Conservation (phyloP, 164 flowering plant genomes). For the Piper betle region DNA sequence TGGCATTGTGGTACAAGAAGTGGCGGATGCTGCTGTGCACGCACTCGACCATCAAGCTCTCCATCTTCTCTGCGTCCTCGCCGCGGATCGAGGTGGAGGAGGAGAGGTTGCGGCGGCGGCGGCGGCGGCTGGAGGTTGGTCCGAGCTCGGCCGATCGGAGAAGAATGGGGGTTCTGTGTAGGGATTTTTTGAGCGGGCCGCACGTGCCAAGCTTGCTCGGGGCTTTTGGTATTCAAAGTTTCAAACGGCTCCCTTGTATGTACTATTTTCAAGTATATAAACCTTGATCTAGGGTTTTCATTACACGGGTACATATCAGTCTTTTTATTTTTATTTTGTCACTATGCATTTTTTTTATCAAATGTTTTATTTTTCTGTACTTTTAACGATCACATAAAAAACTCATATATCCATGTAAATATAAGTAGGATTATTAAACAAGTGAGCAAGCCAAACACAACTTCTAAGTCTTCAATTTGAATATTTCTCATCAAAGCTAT, state of each 20-base stretch:
- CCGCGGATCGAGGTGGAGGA: background rate
- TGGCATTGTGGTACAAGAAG: slow-evolving; percentile 73
- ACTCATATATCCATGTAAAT: too few relatives aligned
- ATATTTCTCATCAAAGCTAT: too few relatives aligned
- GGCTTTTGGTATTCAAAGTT: background rate
- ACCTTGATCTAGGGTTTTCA: too few relatives aligned
- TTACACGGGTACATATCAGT: too few relatives aligned
- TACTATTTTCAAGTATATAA: too few relatives aligned
- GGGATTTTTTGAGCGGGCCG: background rate
- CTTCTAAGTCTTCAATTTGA: too few relatives aligned
- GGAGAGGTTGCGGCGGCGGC: background rate
- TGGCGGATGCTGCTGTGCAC: slow-evolving; percentile 69
- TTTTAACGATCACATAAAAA: too few relatives aligned
- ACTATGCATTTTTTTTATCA: too few relatives aligned
- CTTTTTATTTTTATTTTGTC: too few relatives aligned
- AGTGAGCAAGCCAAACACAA: too few relatives aligned
- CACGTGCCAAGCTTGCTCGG: background rate
- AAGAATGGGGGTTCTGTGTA: background rate
- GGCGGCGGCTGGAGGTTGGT: background rate
- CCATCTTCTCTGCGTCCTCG: slow-evolving; percentile 31
- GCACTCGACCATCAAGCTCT: slow-evolving; percentile 57
- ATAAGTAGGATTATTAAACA: too few relatives aligned
- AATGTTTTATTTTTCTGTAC: too few relatives aligned
- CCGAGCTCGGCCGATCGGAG: background rate
- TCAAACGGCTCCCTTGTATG: background rate